A percentile compares a stretch with the other conserved stretches of the same genome.
Evolutionary conservation across 176 grass and related monocot species (phyloP).

Genomic region (Hyparrhenia diplandra): DNA sequence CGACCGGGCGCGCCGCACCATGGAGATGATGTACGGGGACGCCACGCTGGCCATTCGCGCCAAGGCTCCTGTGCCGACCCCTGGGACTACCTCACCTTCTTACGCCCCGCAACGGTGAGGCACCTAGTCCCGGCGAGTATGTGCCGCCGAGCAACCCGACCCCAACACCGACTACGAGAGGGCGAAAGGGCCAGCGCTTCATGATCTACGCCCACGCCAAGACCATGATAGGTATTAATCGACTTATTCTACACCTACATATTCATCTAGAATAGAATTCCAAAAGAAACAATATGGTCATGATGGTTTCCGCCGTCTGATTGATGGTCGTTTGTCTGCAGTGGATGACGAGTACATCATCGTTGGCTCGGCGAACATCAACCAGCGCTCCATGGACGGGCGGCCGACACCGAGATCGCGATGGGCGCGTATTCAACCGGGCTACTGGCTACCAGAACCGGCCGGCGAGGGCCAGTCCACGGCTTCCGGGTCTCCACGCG

Average conservation of each 20-base stretch:
- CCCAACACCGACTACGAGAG: conserved; percentile 41
- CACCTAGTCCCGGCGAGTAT: conserved; percentile 15
- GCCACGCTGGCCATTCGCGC: conserved; percentile 34
- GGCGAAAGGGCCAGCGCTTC: conserved; percentile 42
- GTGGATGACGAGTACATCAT: conserved; percentile 83
- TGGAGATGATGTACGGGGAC: conserved; percentile 75
- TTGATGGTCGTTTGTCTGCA: neutral
- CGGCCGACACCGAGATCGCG: conserved; percentile 60
- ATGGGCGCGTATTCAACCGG: conserved; percentile 69
- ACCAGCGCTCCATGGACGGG: conserved; percentile 78
- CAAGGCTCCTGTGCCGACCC: conserved; percentile 22
- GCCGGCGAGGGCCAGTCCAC: conserved; percentile 37
- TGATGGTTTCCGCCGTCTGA: neutral
- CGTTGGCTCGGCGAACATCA: conserved; percentile 81
- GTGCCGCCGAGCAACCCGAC: conserved; percentile 24
- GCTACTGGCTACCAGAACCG: conserved; percentile 12
- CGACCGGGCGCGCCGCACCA: conserved; percentile 63
- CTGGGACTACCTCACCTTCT: conserved; percentile 67
- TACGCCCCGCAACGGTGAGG: conserved; percentile 65
- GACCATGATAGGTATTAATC: conserved; percentile 54
- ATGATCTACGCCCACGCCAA: conserved; percentile 86
- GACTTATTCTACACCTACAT: no score
- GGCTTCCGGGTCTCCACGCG: conserved; percentile 53
- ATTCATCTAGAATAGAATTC: neutral
- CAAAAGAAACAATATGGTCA: no score